A percentile compares a stretch with the other conserved stretches of the same genome.
These are phyloP conservation scores for Chrysoporthe deuterocubensis DNA, from an alignment of 2,329 filamentous ascomycete species.

Conservation along the genomic window DNA sequence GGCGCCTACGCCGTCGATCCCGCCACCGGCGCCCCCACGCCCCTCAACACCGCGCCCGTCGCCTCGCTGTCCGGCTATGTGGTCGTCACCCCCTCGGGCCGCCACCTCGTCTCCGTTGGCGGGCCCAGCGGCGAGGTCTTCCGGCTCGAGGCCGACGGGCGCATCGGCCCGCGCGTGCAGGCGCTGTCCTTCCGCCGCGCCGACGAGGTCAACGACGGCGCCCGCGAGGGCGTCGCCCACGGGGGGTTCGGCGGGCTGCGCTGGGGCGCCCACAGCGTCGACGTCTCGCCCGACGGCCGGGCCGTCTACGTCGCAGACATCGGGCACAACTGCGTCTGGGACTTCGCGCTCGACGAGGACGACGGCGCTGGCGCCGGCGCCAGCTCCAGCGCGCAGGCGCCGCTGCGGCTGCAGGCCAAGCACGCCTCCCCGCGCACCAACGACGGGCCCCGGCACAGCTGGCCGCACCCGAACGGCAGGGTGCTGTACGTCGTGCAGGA, in stretches of 20 bases:
- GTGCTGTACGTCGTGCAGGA: conserved; percentile 32
- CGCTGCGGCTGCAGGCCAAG: conserved; percentile 38
- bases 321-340: conserved; percentile 31
- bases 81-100: conserved; percentile 17
- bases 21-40: conserved; percentile 12
- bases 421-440: conserved; percentile 24
- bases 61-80: conserved; percentile 27
- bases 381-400: not conserved
- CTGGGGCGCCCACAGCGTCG: conserved; percentile 30
- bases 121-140: conserved; percentile 28
- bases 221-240: conserved; percentile 27
- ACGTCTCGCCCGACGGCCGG: conserved; percentile 29
- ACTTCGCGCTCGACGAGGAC: conserved; percentile 24
- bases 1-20: conserved; percentile 27
- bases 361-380: not conserved
- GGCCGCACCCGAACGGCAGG: conserved; percentile 31
- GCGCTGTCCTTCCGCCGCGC: conserved; percentile 27
- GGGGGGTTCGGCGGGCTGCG: conserved; percentile 30
- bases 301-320: conserved; percentile 31
- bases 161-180: conserved; percentile 27
- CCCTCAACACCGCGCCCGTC: conserved; percentile 24
- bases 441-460: conserved; percentile 31
- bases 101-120: conserved; percentile 26
- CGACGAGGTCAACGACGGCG: conserved; percentile 26
- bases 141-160: conserved; percentile 20